These are phyloP conservation scores for Fusarium drepaniforme DNA, from an alignment of 2,329 filamentous ascomycete genomes.

Conservation along the genomic window DNA sequence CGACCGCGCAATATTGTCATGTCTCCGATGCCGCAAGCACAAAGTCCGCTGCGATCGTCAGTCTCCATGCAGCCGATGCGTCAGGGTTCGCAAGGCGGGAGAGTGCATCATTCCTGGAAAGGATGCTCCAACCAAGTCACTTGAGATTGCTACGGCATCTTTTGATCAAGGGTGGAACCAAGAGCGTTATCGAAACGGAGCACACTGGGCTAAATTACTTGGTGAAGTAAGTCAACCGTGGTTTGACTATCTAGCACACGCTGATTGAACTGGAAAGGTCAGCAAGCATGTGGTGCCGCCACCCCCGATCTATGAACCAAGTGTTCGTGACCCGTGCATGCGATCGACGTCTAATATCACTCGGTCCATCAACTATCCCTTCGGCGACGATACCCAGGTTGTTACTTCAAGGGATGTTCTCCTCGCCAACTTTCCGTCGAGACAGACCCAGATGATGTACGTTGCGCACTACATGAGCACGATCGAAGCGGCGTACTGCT, in stretches of 20 bases:
- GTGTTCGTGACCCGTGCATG: neutral
- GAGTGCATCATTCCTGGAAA: neutral
- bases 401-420: neutral
- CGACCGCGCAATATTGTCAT: neutral
- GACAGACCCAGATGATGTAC: neutral
- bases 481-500: neutral
- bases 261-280: neutral
- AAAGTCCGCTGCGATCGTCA: neutral
- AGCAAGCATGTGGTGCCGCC: neutral
- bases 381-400: neutral
- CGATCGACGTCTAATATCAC: neutral
- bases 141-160: neutral
- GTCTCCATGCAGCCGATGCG: neutral
- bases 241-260: neutral
- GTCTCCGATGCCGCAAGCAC: neutral
- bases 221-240: neutral
- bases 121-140: neutral
- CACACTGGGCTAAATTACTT: neutral
- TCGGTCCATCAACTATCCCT: neutral
- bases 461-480: neutral
- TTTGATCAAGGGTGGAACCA: neutral
- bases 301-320: neutral
- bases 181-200: neutral
- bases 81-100: neutral
- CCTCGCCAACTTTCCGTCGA: neutral